Conservation (phyloP, 2,329 filamentous ascomycete genomes). For the Pseudogymnoascus sp. region DNA sequence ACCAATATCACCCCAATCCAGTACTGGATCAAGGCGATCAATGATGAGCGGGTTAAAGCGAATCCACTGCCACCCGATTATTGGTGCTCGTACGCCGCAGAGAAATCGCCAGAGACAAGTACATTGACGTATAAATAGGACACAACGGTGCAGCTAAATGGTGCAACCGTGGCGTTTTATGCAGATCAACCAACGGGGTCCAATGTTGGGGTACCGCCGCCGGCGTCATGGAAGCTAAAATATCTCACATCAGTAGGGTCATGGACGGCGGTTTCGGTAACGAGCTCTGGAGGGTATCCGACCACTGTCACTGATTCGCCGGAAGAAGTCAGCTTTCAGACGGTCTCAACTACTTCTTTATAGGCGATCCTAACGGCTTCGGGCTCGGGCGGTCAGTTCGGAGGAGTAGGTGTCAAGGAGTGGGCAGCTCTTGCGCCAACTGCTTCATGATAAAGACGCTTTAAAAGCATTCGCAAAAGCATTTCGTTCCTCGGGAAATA, state of each 20-base stretch:
- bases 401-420: background rate
- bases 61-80: constrained; percentile 33
- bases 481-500: background rate
- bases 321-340: constrained; percentile 25
- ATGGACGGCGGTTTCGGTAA: constrained; percentile 20
- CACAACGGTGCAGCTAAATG: background rate
- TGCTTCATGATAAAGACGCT: background rate
- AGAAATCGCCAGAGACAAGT: constrained; percentile 27
- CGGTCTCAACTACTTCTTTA: constrained; percentile 21
- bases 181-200: background rate
- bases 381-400: background rate
- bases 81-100: constrained; percentile 30
- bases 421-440: constrained; percentile 22
- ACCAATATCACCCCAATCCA: constrained; percentile 29
- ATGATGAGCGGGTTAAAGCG: constrained; percentile 27
- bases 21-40: constrained; percentile 32
- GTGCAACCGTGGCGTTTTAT: background rate
- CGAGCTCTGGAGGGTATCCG: constrained; percentile 22
- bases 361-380: background rate
- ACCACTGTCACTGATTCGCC: constrained; percentile 24
- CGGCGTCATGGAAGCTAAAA: background rate
- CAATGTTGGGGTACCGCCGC: background rate
- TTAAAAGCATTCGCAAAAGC: background rate
- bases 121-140: constrained; percentile 30
- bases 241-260: background rate